A percentile compares a stretch with the other conserved stretches of the same genome.
phyloP scores from a whole-genome alignment of 805 yeast genomes.

The Cyberlindnera amylophila region DNA sequence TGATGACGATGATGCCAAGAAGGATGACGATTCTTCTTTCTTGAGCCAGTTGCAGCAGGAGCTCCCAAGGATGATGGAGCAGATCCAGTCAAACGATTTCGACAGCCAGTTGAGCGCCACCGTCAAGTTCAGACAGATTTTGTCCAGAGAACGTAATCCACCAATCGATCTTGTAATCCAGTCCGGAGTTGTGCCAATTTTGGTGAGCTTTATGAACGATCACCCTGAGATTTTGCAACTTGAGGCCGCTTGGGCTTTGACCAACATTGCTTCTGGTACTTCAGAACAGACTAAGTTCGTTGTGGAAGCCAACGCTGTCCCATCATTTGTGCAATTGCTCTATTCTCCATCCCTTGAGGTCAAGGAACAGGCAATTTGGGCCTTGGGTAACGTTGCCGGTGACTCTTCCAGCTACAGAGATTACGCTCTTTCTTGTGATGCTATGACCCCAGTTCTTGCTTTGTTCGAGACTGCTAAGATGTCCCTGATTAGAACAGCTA shows the following conservation, averaged over 20 bases:
- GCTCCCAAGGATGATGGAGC: conserved; percentile 81
- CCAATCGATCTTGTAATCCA: conserved; percentile 93
- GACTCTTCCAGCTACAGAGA: conserved; percentile 91
- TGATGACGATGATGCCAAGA: conserved; percentile 36
- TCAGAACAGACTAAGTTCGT: conserved; percentile 87
- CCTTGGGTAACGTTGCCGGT: conserved; percentile 98
- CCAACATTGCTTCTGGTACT: conserved; percentile 94
- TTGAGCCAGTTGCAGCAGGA: conserved; percentile 54
- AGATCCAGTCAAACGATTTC: conserved; percentile 69
- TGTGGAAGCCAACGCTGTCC: conserved; percentile 92
- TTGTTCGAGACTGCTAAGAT: conserved; percentile 79
- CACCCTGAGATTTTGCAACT: conserved; percentile 87
- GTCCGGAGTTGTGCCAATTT: conserved; percentile 88
- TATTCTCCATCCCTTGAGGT: conserved; percentile 83
- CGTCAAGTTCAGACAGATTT: conserved; percentile 85
- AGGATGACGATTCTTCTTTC: conserved; percentile 37
- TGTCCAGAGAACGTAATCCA: conserved; percentile 92
- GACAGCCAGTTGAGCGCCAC: conserved; percentile 86
- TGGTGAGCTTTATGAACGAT: conserved; percentile 78
- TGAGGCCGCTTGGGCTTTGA: conserved; percentile 99
- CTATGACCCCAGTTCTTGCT: conserved; percentile 82
- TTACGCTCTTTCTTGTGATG: conserved; percentile 77
- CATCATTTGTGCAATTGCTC: conserved; percentile 78
- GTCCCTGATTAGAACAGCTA: conserved; percentile 91
- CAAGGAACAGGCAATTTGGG: conserved; percentile 99